Evolutionary conservation across 2,329 filamentous ascomycete species (phyloP), one percentile per base, ranked within the genome.

Genomic region (Beauveria pseudobassiana): DNA sequence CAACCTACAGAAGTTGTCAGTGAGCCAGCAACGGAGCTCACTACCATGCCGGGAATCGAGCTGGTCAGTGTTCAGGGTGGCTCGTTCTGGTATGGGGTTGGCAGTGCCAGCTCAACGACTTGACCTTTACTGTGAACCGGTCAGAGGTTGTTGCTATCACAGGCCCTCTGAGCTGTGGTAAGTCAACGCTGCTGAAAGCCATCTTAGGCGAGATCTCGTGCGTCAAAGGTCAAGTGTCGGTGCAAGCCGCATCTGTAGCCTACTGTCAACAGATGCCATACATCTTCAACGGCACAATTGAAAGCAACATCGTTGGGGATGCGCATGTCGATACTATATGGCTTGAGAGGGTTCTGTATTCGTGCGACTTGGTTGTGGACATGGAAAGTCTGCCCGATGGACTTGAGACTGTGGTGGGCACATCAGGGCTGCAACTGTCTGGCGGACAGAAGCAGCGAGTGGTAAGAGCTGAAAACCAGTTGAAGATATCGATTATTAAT

Each of bases 371-470:
- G 54, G 45, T 40, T 49, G 18, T 20, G 12, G 54, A 58, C 54
- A 16, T 58, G 7, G 6, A 48, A 4, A 48, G 30, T 24, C 30
- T 58, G 54, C 54, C 54, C 3, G 28, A 46, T 40, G 45, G 54
- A 18, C 43, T 58, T 38, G 54, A 58, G 26, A 58, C 54, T 3
- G 54, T 58, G 18, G 54, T 58, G 26, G 54, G 54, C 43, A 26
- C 54, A 46, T 58, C 54, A 6, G 54, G 54, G 26, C 54, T 58
- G 30, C 54, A 58, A 22, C 54, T 58, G 38, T 58, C 54, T 38
- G 54, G 54, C 43, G 54, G 54, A 40, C 54, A 58, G 54, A 58
- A 49, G 54, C 54, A 58, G 54, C 42, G 54, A 49, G 54, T 58
- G 38, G 52, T 55, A 28, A 43, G 52, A 28, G 9, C 52, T 43